Evolutionary conservation across 2,329 filamentous ascomycete species (phyloP), one percentile per base, ranked within the genome.

Genomic region (Curvularia lunata): DNA sequence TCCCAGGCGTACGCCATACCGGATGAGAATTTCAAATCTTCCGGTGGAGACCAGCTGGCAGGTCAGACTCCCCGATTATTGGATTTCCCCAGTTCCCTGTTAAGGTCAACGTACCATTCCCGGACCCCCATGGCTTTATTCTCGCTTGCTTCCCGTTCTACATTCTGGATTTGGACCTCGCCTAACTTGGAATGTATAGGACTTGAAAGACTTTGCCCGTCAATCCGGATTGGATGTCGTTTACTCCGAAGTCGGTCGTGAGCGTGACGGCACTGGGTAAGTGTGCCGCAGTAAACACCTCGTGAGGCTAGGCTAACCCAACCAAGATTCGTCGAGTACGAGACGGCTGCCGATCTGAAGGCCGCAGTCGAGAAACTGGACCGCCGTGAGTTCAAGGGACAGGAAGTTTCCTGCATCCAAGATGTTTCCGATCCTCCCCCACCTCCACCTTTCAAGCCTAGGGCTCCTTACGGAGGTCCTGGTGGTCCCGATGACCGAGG

Each of bases 41-140:
- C 93, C 94, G 78, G 88, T 87, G 82, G 94, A 98, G 85, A 99
- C 95, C 85, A 97, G 93, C 88, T 99, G 95, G 95, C 95, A 99
- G 95, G 95, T 99, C 90, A 95, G 95, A 91, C 83, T 79, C 83
- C 83, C 86, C 73, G 67, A 68, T 69, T 61, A 65, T 75, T 76
- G 74, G 72, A 84, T 83, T 77, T 78, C 58, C 59, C 66, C 63
- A 54, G 61, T 78, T 71, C 72, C 74, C 62, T 52, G 49, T 59
- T 72, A 67, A 63, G 66, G 64, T 72, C 66, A 65, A 75, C 55
- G 74, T 75, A 70, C 77, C 69, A 76, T 73, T 71, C 74, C 70
- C 69, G 73, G 74, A 68, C 61, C 65, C 72, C 70, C 58, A 66
- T 72, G 72, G 69, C 72, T 77, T 69, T 73, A 69, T 74, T 68